A percentile compares a stretch with the other conserved stretches of the same genome.
Evolutionary conservation across 257 asterid genomes (phyloP).

Genomic region (Orobanche coerulescens): DNA sequence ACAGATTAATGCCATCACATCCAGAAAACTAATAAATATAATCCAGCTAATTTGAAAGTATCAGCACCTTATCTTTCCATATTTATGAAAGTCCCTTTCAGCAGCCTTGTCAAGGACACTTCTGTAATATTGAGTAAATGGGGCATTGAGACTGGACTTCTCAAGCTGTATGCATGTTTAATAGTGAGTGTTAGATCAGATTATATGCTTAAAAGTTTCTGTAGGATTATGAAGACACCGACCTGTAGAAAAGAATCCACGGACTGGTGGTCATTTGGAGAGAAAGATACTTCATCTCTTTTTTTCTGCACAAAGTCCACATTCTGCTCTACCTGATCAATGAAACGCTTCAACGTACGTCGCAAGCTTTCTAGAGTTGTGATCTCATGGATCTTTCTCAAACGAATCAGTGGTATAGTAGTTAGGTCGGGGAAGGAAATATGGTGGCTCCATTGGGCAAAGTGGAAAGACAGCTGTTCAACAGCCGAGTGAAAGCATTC

Average conservation of each 20-base stretch:
- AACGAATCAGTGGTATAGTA: conserved; percentile 60
- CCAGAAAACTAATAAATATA: background rate
- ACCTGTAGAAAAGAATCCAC: conserved; percentile 92
- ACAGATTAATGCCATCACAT: background rate
- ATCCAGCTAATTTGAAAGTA: background rate
- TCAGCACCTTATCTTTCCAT: conserved; percentile 42
- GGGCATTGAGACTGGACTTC: conserved; percentile 49
- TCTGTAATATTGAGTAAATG: conserved; percentile 69
- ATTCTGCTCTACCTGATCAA: conserved; percentile 94
- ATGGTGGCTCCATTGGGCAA: conserved; percentile 82
- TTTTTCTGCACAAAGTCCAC: conserved; percentile 70
- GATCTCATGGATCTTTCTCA: conserved; percentile 52
- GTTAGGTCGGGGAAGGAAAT: conserved; percentile 90
- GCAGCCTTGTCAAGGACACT: conserved; percentile 71
- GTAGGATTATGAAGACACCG: conserved; percentile 13
- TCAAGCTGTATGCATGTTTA: conserved; percentile 49
- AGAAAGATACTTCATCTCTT: conserved; percentile 80
- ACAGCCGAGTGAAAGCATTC: conserved; percentile 57
- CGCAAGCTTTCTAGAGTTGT: conserved; percentile 50
- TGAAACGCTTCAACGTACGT: conserved; percentile 60
- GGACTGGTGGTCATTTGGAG: conserved; percentile 77
- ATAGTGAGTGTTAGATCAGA: conserved; percentile 11
- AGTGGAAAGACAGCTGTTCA: conserved; percentile 68
- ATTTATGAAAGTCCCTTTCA: conserved; percentile 38
- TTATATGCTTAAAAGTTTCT: conserved; percentile 1